Evolutionary conservation across 169 alveolate species (phyloP).

Genomic region (Plasmodium sp.): DNA sequence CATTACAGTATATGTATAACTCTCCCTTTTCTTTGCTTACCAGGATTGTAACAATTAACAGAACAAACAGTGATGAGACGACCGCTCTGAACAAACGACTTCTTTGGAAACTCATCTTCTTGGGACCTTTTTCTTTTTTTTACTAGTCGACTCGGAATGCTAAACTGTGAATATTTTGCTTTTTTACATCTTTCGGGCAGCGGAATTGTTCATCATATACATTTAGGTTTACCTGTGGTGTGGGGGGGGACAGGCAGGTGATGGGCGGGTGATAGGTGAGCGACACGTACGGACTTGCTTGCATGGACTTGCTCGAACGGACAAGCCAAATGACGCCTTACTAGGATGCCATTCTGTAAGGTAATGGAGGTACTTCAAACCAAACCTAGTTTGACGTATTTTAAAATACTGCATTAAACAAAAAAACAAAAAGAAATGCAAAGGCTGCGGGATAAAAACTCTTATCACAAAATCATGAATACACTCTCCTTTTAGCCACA

Average conservation of each 20-base stretch:
- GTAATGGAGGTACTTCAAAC: background rate
- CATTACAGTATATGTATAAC: background rate
- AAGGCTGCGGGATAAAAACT: background rate
- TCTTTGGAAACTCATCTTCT: background rate
- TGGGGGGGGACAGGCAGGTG: background rate
- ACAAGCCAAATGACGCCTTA: background rate
- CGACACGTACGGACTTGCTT: background rate
- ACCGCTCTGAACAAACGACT: background rate
- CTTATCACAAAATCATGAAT: background rate
- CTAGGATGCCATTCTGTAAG: background rate
- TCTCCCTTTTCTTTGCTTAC: background rate
- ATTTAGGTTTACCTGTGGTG: background rate
- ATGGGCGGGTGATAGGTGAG: background rate
- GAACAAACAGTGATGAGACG: background rate
- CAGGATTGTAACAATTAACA: background rate
- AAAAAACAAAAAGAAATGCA: background rate
- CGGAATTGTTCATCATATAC: background rate
- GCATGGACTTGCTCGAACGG: background rate
- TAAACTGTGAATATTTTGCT: background rate
- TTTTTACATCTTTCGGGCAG: background rate
- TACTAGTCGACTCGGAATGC: background rate
- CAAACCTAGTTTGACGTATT: background rate
- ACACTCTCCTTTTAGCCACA: background rate
- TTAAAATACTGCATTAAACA: background rate
- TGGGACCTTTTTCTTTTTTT: background rate